Evolutionary conservation across 1,139 yeast species (phyloP).

Genomic region (Hyphopichia pseudoburtonii): DNA sequence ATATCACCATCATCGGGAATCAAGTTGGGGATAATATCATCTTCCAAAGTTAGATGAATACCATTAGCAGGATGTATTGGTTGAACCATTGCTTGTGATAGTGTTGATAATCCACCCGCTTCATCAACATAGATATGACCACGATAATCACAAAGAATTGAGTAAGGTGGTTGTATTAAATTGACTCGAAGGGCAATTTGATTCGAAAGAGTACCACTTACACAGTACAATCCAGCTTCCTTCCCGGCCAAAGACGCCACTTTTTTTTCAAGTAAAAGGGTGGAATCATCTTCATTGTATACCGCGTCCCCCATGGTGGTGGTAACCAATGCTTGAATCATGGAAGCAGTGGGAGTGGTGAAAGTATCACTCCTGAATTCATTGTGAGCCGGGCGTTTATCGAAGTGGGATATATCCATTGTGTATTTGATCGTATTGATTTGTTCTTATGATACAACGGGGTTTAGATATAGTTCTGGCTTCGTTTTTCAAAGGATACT

Average conservation of each 20-base stretch:
- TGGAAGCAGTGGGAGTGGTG: constrained; percentile 43
- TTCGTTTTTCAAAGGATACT: too few relatives aligned
- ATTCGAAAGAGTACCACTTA: constrained; percentile 48
- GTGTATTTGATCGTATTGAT: neutral
- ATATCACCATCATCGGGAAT: constrained; percentile 51
- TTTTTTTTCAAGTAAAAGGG: constrained; percentile 33
- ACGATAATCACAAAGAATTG: constrained; percentile 41
- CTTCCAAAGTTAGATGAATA: constrained; percentile 37
- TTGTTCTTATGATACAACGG: neutral
- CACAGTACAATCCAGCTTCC: constrained; percentile 44
- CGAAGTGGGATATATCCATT: constrained; percentile 20
- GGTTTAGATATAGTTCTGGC: too few relatives aligned
- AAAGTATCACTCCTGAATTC: constrained; percentile 51
- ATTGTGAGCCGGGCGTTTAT: constrained; percentile 28
- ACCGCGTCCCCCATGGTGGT: constrained; percentile 45
- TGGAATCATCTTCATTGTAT: constrained; percentile 41
- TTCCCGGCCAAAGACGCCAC: constrained; percentile 41
- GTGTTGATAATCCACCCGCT: constrained; percentile 47
- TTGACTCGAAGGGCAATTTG: constrained; percentile 43
- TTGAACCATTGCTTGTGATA: constrained; percentile 48
- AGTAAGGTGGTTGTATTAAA: constrained; percentile 46
- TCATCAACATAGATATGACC: constrained; percentile 42
- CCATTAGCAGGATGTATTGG: constrained; percentile 41
- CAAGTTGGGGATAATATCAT: constrained; percentile 35
- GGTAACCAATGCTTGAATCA: constrained; percentile 29